phyloP scores from a whole-genome alignment of 2,329 filamentous ascomycete species.

The Fusarium sp. region DNA sequence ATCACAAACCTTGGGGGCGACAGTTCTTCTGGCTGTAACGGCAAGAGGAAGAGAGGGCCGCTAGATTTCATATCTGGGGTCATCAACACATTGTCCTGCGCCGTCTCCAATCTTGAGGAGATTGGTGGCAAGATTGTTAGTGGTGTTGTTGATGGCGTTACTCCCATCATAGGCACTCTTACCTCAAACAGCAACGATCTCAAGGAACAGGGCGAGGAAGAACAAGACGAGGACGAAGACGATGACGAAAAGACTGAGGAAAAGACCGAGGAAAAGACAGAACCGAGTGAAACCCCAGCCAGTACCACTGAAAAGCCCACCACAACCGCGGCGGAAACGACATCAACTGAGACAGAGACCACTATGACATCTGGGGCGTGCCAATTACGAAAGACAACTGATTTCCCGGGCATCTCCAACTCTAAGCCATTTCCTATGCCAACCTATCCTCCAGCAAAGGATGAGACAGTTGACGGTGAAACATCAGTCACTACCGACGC shows the following conservation, averaged over 20 bases:
- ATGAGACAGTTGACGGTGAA: too few species aligned
- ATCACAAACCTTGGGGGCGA: conserved; percentile 7
- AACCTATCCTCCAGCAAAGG: too few species aligned
- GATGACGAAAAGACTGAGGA: conserved; percentile 5
- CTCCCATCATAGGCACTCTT: conserved; percentile 4
- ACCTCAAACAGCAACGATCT: conserved; percentile 14
- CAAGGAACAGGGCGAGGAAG: conserved; percentile 16
- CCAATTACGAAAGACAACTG: too few species aligned
- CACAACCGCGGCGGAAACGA: too few species aligned
- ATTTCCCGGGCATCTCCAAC: too few species aligned
- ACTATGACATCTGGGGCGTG: too few species aligned
- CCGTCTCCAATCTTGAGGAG: conserved; percentile 1
- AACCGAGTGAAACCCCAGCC: neutral
- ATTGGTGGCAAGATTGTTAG: conserved; percentile 9
- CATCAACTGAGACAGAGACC: too few species aligned
- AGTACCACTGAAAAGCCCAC: neutral
- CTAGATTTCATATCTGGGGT: conserved; percentile 1
- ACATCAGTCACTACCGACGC: too few species aligned
- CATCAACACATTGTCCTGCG: conserved; percentile 11
- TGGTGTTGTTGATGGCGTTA: conserved; percentile 12
- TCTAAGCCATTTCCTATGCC: too few species aligned
- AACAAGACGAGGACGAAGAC: conserved; percentile 13
- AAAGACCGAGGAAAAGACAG: conserved; percentile 9
- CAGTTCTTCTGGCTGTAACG: neutral
- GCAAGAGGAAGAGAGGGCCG: conserved; percentile 6